These are phyloP conservation scores for Zostera marina DNA, from an alignment of 116 monocot species.

Conservation along the genomic window DNA sequence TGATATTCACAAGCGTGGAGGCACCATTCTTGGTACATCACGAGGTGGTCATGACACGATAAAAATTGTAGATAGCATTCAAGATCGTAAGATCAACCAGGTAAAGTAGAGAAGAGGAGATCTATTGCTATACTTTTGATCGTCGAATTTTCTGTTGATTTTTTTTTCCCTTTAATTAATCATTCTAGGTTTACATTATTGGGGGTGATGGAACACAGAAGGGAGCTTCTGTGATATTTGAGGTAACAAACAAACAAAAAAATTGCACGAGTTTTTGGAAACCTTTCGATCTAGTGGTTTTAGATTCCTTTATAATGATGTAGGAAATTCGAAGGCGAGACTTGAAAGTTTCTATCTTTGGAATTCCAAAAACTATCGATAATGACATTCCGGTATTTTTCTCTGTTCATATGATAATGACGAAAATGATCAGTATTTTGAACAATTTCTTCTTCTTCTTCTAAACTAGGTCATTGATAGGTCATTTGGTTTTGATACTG, in stretches of 20 bases:
- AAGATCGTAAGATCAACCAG: conserved; percentile 61
- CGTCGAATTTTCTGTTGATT: neutral
- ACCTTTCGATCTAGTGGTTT: neutral
- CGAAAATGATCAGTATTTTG: neutral
- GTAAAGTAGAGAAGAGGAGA: conserved; percentile 3
- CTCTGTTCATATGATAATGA: neutral
- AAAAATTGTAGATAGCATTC: conserved; percentile 65
- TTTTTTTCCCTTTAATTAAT: no score
- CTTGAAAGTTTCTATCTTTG: conserved; percentile 42
- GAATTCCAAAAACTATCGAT: conserved; percentile 55
- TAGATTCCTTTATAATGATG: neutral
- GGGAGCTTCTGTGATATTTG: conserved; percentile 51
- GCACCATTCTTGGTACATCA: conserved; percentile 50
- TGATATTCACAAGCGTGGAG: conserved; percentile 67
- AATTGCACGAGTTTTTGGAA: neutral
- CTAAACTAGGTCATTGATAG: conserved; percentile 60
- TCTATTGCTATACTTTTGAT: neutral
- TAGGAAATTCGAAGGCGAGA: conserved; percentile 43
- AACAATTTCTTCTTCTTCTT: neutral
- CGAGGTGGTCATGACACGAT: conserved; percentile 52
- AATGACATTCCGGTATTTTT: conserved; percentile 46
- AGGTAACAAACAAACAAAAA: conserved; percentile 19
- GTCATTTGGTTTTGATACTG: conserved; percentile 94
- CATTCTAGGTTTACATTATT: conserved; percentile 41
- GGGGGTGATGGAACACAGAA: conserved; percentile 54